Evolutionary conservation across 2,329 filamentous ascomycete species (phyloP).

Genomic region (Hypoxylon sp.): DNA sequence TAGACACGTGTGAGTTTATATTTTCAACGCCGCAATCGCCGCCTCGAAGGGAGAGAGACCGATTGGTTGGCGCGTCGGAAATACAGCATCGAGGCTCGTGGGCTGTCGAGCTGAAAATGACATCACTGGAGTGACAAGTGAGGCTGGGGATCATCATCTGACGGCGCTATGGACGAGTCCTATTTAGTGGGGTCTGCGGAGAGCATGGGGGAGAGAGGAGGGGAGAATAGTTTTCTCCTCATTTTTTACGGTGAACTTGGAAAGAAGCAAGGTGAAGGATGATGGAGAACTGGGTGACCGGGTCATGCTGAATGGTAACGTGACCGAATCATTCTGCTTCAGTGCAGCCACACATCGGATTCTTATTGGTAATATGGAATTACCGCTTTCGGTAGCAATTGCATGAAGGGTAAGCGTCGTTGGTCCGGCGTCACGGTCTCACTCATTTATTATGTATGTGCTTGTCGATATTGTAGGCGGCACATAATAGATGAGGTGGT

Average conservation of each 20-base stretch:
- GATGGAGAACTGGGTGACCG: slow-evolving; percentile 9
- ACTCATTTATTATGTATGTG: slow-evolving; percentile 1
- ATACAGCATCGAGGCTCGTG: slow-evolving; percentile 20
- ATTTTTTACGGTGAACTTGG: slow-evolving; percentile 32
- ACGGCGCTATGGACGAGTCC: slow-evolving; percentile 23
- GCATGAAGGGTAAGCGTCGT: slow-evolving; percentile 21
- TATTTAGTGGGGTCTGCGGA: slow-evolving; percentile 41
- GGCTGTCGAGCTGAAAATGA: slow-evolving; percentile 43
- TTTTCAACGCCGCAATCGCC: slow-evolving; percentile 7
- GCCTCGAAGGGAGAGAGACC: slow-evolving; percentile 20
- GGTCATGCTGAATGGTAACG: slow-evolving; percentile 39
- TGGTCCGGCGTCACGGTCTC: not conserved
- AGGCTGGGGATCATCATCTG: slow-evolving; percentile 40
- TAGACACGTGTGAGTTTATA: slow-evolving; percentile 3
- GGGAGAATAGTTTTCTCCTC: slow-evolving; percentile 18
- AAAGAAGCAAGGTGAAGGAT: slow-evolving; percentile 28
- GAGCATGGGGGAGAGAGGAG: slow-evolving; percentile 17
- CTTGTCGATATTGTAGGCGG: not conserved
- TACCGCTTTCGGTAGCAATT: slow-evolving; percentile 33
- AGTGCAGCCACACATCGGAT: slow-evolving; percentile 29
- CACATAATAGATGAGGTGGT: not conserved
- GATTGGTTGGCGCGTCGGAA: slow-evolving; percentile 27
- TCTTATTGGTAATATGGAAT: slow-evolving; percentile 26
- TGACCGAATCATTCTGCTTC: slow-evolving; percentile 39
- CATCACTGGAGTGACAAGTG: slow-evolving; percentile 39